Base-by-base conservation (phyloP, 2,329 filamentous ascomycete species). In the Fusarium odoratissimum region DNA sequence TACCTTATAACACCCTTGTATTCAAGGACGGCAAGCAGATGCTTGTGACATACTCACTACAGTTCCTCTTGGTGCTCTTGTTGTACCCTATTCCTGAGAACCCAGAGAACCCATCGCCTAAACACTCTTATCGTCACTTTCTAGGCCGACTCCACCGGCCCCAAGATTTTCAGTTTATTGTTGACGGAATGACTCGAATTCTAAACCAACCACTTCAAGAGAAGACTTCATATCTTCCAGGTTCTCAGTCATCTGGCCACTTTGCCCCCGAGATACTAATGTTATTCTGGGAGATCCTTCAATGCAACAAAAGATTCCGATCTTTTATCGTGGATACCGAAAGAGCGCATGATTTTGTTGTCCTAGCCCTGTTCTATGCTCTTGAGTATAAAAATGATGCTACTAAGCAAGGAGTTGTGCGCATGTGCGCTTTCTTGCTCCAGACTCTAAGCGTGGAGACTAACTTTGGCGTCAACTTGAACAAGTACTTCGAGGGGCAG, bases 241-340 rank as follows among this genome's bases (percentile, higher is more conserved):
- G 95, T 8, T 92, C 92, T 42, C 94, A 97, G 77, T 89, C 92
- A 52, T 89, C 92, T 0, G 86, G 94, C 58, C 94, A 93, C 78
- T 97, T 95, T 87, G 94, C 95, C 1, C 95, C 96, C 4, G 96
- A 99, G 82, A 97, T 97, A 85, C 91, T 98, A 61, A 96, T 98
- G 89, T 87, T 99, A 5, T 98, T 98, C 79, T 99, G 96, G 96
- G 96, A 99, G 84, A 91, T 94, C 41, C 90, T 96, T 8, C 96
- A 99, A 82, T 98, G 95, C 87, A 99, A 99, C 83, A 98, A 97
- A 83, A 90, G 95, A 66, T 99, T 99, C 83, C 89, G 96, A 37
- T 94, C 95, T 3, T 99, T 98, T 82, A 96, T 99, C 77, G 95
- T 98, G 71, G 96, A 99, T 76, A 98, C 96, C 0, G 94, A 96